A percentile compares a stretch with the other conserved stretches of the same genome.
phyloP scores from a whole-genome alignment of 192 early-diverging fungal species.

The Kappamyces sp. region DNA sequence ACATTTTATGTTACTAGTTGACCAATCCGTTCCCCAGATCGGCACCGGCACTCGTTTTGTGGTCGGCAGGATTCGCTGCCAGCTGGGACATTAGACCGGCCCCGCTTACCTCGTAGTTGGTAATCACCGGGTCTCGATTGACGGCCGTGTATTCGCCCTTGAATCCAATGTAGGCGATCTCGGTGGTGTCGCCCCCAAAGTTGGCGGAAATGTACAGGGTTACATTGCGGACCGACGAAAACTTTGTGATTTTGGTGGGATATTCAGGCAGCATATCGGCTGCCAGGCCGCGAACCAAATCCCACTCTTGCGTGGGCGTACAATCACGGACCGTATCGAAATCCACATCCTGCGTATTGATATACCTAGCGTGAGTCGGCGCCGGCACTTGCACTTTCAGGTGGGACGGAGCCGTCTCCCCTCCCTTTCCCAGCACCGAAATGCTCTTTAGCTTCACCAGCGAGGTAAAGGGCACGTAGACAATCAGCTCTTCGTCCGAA shows the following conservation, averaged over 20 bases:
- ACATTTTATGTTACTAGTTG: background rate
- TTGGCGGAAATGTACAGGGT: slow-evolving; percentile 77
- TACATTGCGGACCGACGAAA: slow-evolving; percentile 69
- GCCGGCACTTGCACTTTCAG: slow-evolving; percentile 66
- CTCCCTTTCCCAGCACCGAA: slow-evolving; percentile 60
- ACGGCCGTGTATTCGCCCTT: slow-evolving; percentile 86
- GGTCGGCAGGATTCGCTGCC: slow-evolving; percentile 49
- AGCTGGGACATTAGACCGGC: slow-evolving; percentile 14
- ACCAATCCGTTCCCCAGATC: slow-evolving; percentile 1
- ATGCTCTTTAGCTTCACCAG: slow-evolving; percentile 89
- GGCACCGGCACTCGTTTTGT: slow-evolving; percentile 20
- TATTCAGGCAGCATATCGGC: slow-evolving; percentile 46
- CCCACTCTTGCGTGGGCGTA: slow-evolving; percentile 75
- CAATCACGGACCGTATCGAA: slow-evolving; percentile 74
- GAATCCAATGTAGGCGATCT: slow-evolving; percentile 77
- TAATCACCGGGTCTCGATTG: slow-evolving; percentile 47
- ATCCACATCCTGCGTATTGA: slow-evolving; percentile 87
- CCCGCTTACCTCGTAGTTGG: slow-evolving; percentile 39
- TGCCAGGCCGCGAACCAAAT: slow-evolving; percentile 58
- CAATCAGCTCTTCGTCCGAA: slow-evolving; percentile 84
- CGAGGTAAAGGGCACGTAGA: slow-evolving; percentile 88
- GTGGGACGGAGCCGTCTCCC: slow-evolving; percentile 53
- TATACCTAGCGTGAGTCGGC: slow-evolving; percentile 48
- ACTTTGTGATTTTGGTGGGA: slow-evolving; percentile 59
- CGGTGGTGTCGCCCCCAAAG: slow-evolving; percentile 71